Evolutionary conservation across 2,329 filamentous ascomycete species (phyloP), one percentile per base, ranked within the genome.

Genomic region (Ceratocystiopsis brevicomis): DNA sequence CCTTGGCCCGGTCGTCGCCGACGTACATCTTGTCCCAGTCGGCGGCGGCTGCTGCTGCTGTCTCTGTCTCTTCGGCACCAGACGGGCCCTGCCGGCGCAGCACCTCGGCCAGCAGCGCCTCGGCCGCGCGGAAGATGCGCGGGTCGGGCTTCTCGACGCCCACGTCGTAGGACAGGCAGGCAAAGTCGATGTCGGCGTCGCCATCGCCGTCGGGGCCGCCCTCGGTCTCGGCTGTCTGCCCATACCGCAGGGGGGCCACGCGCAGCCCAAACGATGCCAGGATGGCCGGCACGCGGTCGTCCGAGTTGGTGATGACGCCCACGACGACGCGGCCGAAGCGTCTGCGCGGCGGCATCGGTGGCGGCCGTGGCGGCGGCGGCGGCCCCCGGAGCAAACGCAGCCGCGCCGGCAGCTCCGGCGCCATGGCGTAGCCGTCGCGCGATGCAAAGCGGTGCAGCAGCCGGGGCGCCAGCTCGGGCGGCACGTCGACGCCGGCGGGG

Each of bases 221-320:
- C 4, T 4, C 19, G 4, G 19, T 21, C 19, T 21, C n/a, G n/a
- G 19, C 19, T 4, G 19, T 4, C n/a, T 33, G 11, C 11, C 25
- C 19, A 35, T 56, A 56, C 11, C 59, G 56, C 33, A 58, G 37
- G 0, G 61, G 58, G 42, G 60, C 62, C 3, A 76, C 59, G 3
- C 53, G 54, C 25, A 79, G 50, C 1, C 69, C 71, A 5, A 78
- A 56, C 0, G 69, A 71, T 0, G 61, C 56, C 4, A 79, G 55
- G 18, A 78, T 63, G 21, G 56, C 55, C 0, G 67, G 64, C 0
- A 77, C 68, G n/a, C 74, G 62, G 52, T 71, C 64, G 49, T 80
- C 75, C 0, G 73, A 78, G 53, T 79, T 79, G 12, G 73, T 73
- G 41, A 79, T 64, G 6, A 78, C 60, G 21, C 73, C 74, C 6